Evolutionary conservation across 163 green algal species (phyloP).

Genomic region (Prototheca wickerhamii): DNA sequence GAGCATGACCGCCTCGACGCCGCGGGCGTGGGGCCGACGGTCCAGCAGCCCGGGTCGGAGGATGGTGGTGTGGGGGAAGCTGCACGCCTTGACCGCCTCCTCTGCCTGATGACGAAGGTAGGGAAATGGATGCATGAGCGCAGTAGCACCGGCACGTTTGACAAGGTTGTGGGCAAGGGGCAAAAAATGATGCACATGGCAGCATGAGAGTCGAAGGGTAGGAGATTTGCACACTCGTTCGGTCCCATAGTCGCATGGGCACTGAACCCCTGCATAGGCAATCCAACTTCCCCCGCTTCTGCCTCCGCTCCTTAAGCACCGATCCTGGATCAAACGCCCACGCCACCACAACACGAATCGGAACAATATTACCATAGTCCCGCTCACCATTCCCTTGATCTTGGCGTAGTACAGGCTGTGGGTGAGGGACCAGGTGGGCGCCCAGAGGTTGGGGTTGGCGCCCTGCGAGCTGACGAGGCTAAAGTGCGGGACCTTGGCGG

Average conservation of each 20-base stretch:
- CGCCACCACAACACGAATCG: neutral
- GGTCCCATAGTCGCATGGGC: too few species aligned
- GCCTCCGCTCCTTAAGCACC: neutral
- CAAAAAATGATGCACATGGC: too few species aligned
- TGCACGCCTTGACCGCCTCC: constrained; percentile 31
- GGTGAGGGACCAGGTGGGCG: constrained; percentile 19
- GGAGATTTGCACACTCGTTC: too few species aligned
- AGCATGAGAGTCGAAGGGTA: too few species aligned
- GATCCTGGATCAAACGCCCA: neutral
- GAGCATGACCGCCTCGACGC: constrained; percentile 18
- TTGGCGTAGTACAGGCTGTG: constrained; percentile 51
- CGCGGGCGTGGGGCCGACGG: constrained; percentile 22
- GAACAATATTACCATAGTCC: neutral
- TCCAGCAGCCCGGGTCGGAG: constrained; percentile 42
- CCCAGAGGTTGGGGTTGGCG: constrained; percentile 25
- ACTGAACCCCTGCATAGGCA: too few species aligned
- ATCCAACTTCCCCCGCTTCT: too few species aligned
- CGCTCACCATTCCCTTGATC: constrained; percentile 46
- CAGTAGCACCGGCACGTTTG: too few species aligned
- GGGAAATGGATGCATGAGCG: neutral
- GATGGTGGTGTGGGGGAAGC: constrained; percentile 36
- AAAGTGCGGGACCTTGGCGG: constrained; percentile 33
- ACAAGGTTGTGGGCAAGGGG: too few species aligned
- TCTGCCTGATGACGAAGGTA: constrained; percentile 8
- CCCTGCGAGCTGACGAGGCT: constrained; percentile 41